phyloP scores from a whole-genome alignment of 2,329 filamentous ascomycete genomes.

The Epichloe hybrida region DNA sequence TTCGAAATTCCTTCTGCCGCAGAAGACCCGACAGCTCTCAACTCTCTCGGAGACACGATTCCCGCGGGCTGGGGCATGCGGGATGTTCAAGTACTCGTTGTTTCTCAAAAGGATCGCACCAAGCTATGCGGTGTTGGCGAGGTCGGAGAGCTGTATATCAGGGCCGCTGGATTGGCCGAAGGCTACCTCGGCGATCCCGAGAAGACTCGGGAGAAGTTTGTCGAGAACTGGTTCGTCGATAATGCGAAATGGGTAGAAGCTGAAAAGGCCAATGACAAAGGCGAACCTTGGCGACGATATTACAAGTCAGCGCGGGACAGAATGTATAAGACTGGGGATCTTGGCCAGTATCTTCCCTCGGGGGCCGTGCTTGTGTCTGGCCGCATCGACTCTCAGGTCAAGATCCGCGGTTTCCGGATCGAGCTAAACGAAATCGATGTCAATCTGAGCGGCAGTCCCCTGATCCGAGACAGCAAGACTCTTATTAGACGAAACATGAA shows the following conservation, averaged over 20 bases:
- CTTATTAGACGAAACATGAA: slow-evolving; percentile 41
- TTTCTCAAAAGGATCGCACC: slow-evolving; percentile 53
- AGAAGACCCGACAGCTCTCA: slow-evolving; percentile 40
- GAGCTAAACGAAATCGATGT: slow-evolving; percentile 89
- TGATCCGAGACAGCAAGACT: slow-evolving; percentile 77
- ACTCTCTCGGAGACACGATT: slow-evolving; percentile 47
- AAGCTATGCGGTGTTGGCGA: slow-evolving; percentile 69
- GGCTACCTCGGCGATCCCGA: slow-evolving; percentile 52
- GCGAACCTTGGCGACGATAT: slow-evolving; percentile 63
- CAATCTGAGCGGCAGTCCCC: slow-evolving; percentile 58
- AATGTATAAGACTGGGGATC: slow-evolving; percentile 75
- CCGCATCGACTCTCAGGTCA: slow-evolving; percentile 78
- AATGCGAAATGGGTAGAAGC: neutral
- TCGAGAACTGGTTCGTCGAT: slow-evolving; percentile 72
- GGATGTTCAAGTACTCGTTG: slow-evolving; percentile 77
- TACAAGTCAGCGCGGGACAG: slow-evolving; percentile 76
- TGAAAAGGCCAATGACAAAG: slow-evolving; percentile 17
- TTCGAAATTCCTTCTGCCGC: slow-evolving; percentile 59
- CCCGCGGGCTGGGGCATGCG: slow-evolving; percentile 78
- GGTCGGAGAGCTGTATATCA: slow-evolving; percentile 70
- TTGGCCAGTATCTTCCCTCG: slow-evolving; percentile 57
- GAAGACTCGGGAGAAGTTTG: slow-evolving; percentile 62
- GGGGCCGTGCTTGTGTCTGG: slow-evolving; percentile 70
- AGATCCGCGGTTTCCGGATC: slow-evolving; percentile 90
- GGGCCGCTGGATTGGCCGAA: slow-evolving; percentile 73